phyloP scores from a whole-genome alignment of 106 monocot species.

The Triglochin maritima region DNA sequence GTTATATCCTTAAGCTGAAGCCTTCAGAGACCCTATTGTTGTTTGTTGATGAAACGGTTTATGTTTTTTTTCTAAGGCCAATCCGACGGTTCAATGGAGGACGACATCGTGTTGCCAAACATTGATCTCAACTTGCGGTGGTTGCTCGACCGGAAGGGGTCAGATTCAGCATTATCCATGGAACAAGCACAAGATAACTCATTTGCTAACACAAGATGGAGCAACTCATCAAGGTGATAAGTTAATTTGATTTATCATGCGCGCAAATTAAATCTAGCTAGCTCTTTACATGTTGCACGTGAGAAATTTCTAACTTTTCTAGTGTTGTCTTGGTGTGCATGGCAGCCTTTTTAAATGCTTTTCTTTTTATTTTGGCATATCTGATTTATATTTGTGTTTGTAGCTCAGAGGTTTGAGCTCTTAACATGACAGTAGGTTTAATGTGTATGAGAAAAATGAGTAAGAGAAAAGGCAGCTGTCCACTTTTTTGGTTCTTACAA shows the following conservation, averaged over 20 bases:
- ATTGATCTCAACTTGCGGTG: slow-evolving; percentile 31
- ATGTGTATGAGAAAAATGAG: no score
- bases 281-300: neutral
- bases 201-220: slow-evolving; percentile 31
- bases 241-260: slow-evolving; percentile 7
- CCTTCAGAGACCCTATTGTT: no score
- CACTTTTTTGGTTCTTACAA: no score
- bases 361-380: no score
- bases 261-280: neutral
- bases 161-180: neutral
- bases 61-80: slow-evolving; percentile 14
- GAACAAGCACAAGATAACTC: no score
- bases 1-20: no score
- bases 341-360: no score
- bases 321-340: slow-evolving; percentile 1
- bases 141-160: slow-evolving; percentile 10
- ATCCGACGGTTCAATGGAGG: slow-evolving; percentile 50
- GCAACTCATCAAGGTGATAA: slow-evolving; percentile 54
- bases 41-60: no score
- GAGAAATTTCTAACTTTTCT: neutral
- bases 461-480: no score
- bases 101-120: slow-evolving; percentile 20
- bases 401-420: no score
- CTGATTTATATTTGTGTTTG: no score
- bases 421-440: no score